Base-by-base conservation (phyloP, 78 protist species). In the Dictyostelium brefeldianum region DNA sequence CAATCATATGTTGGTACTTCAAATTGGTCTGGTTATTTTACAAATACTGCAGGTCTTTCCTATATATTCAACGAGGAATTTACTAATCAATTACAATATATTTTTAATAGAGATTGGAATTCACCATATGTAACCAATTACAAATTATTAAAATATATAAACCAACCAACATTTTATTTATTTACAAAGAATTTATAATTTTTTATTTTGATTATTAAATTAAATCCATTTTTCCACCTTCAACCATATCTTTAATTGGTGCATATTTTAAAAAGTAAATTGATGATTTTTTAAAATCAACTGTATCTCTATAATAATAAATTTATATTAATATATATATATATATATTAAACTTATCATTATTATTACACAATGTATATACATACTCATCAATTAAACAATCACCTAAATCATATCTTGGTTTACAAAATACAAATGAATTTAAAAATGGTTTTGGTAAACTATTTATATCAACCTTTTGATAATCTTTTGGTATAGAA, bases 1-100 rank as follows among this genome's bases (percentile, higher is more conserved):
- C 71, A 83, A 65, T 80, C 85, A 9, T 94, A 80, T 6, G 73
- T 97, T 36, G 73, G 83, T 29, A 97, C 97, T 4, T 82, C 89
- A 29, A 97, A 97, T 73, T 97, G 98, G 98, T 67, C 82, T 1
- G 97, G 95, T 80, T 97, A 97, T 17, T 97, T 77, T 80, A 78
- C 84, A 14, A 77, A 81, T 64, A 91, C 95, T 22, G 95, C 85
- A 47, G 95, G 95, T 31, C 85, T 91, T 54, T 64, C 84, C 29
- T 77, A 82, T 36, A 67, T 91, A 17, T 36, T 47, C 54, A 91
- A 81, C 20, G 53, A 36, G 8, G 80, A 69, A 6, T 69, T 89
- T 20, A 80, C 94, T 8, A 20, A 89, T 46, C 89, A 75, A 65
- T 80, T 91, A 20, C 89, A 91, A 74, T 77, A 81, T 7, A 83